phyloP scores from a whole-genome alignment of 345 rosid genomes.

The Linum tenue region DNA sequence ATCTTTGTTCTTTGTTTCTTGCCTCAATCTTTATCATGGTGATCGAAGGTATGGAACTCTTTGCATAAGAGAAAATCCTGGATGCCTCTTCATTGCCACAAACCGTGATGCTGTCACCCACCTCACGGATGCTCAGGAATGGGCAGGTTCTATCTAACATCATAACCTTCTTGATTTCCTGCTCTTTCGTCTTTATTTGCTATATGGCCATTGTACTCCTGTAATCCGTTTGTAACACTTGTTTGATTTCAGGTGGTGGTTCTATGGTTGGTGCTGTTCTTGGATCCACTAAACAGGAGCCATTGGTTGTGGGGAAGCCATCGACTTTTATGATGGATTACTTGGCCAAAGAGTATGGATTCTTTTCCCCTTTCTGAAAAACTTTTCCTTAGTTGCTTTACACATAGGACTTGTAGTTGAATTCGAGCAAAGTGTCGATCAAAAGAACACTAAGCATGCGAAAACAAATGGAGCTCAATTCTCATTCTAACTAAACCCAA shows the following conservation, averaged over 20 bases:
- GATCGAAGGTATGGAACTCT: conserved; percentile 23
- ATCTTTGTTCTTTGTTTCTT: not conserved
- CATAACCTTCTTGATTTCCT: not conserved
- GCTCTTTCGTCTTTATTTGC: too few species aligned
- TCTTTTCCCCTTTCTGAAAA: conserved; percentile 1
- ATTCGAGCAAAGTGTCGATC: too few species aligned
- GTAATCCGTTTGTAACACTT: not conserved
- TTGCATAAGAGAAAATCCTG: conserved; percentile 27
- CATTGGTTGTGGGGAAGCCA: conserved; percentile 27
- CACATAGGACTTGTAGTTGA: too few species aligned
- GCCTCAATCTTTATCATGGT: not conserved
- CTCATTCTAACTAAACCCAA: too few species aligned
- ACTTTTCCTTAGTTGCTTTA: not conserved
- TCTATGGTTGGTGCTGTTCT: conserved; percentile 26
- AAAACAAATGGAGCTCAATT: too few species aligned
- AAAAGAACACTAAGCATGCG: too few species aligned
- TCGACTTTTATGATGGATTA: conserved; percentile 38
- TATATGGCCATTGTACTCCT: too few species aligned
- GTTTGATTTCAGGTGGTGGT: conserved; percentile 23
- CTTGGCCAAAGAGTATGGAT: conserved; percentile 62
- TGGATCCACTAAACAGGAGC: conserved; percentile 29
- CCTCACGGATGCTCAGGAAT: conserved; percentile 32
- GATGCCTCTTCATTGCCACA: conserved; percentile 30
- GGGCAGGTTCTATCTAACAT: conserved; percentile 25
- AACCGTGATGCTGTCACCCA: conserved; percentile 29